These are phyloP conservation scores for Candida piceae DNA, from an alignment of 805 yeast species.

Conservation along the genomic window DNA sequence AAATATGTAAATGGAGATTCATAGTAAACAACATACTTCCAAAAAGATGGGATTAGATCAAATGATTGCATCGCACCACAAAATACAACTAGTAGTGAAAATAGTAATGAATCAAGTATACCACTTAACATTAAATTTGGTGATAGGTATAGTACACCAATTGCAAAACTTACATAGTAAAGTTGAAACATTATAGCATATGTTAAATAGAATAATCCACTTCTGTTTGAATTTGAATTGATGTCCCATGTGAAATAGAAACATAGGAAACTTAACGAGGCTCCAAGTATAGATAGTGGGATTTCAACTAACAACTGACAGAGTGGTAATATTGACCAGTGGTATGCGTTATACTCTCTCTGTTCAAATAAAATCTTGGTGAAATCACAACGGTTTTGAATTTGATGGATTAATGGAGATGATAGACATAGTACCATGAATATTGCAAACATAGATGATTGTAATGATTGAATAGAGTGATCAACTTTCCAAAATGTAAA, in stretches of 20 bases:
- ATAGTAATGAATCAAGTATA: conserved; percentile 35
- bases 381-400: conserved; percentile 45
- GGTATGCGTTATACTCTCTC: conserved; percentile 60
- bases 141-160: conserved; percentile 37
- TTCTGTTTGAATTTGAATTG: conserved; percentile 26
- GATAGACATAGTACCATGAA: conserved; percentile 50
- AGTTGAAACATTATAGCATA: conserved; percentile 29
- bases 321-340: conserved; percentile 54
- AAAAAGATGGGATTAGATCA: conserved; percentile 40
- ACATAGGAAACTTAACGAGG: conserved; percentile 42
- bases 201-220: conserved; percentile 33
- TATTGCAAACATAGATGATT: conserved; percentile 46
- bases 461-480: conserved; percentile 43
- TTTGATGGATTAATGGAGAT: conserved; percentile 54
- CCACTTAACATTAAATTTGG: conserved; percentile 41
- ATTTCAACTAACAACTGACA: conserved; percentile 48
- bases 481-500: conserved; percentile 62
- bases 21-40: conserved; percentile 41
- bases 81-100: conserved; percentile 31
- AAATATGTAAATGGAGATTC: conserved; percentile 45
- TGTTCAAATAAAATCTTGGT: conserved; percentile 42
- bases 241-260: conserved; percentile 47
- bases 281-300: conserved; percentile 46
- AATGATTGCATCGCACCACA: conserved; percentile 41
- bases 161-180: conserved; percentile 31